Conservation (phyloP, 164 flowering plant species). For the Stephania japonica region DNA sequence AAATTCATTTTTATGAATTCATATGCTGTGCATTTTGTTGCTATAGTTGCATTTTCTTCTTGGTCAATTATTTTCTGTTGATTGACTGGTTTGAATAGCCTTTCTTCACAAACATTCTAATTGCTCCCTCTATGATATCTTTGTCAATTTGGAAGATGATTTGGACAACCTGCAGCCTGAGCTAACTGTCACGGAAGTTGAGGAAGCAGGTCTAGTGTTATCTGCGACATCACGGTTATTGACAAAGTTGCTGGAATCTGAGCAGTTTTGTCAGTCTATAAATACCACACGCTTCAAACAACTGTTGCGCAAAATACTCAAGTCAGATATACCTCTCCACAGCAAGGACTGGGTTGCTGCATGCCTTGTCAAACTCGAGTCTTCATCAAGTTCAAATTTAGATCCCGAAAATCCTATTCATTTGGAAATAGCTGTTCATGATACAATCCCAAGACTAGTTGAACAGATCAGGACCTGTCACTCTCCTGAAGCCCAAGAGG, state of each 20-base stretch:
- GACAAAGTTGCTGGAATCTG: constrained; percentile 50
- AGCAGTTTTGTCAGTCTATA: constrained; percentile 32
- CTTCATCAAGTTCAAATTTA: constrained; percentile 25
- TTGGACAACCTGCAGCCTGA: constrained; percentile 36
- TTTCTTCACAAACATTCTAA: not conserved
- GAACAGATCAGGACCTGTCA: constrained; percentile 47
- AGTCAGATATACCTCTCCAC: constrained; percentile 52
- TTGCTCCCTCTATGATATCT: not conserved
- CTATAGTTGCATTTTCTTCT: no score
- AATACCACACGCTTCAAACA: constrained; percentile 34
- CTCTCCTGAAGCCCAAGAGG: constrained; percentile 52
- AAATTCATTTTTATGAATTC: no score
- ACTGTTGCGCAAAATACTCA: constrained; percentile 44
- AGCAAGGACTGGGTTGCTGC: constrained; percentile 77
- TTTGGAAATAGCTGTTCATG: constrained; percentile 59
- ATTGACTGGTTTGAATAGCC: no score
- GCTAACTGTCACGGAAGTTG: constrained; percentile 36
- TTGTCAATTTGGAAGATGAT: constrained; percentile 35
- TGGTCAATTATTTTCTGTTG: not conserved
- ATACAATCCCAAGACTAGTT: constrained; percentile 64
- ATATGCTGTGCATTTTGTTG: no score
- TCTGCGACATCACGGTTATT: constrained; percentile 68
- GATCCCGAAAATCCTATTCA: constrained; percentile 42
- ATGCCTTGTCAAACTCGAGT: constrained; percentile 55
- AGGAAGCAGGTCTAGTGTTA: constrained; percentile 69